These are phyloP conservation scores for Malus hybrid DNA, from an alignment of 331 rosid species.

Conservation along the genomic window DNA sequence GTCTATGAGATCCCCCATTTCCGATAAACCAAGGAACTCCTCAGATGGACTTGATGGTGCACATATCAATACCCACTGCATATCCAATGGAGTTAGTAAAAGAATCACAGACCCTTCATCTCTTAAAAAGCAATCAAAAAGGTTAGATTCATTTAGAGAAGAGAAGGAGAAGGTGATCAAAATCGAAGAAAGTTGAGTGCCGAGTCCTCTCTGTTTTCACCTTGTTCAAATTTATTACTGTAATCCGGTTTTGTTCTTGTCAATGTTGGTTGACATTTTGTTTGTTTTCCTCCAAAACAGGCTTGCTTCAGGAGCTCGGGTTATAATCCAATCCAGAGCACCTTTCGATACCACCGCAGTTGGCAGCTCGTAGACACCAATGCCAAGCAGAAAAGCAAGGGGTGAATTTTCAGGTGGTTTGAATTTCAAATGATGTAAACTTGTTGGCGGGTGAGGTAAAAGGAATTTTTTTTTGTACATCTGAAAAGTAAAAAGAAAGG, in stretches of 20 bases:
- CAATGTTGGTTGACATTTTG: constrained; percentile 26
- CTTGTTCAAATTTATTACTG: constrained; percentile 1
- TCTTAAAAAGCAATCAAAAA: constrained; percentile 40
- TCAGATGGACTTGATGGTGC: constrained; percentile 42
- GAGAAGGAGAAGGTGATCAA: constrained; percentile 63
- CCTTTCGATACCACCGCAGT: constrained; percentile 25
- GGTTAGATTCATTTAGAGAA: constrained; percentile 63
- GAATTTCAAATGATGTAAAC: constrained; percentile 37
- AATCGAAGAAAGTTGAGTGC: constrained; percentile 94
- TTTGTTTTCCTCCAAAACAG: constrained; percentile 41
- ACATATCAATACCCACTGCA: constrained; percentile 25
- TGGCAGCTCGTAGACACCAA: constrained; percentile 34
- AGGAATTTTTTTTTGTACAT: constrained; percentile 13
- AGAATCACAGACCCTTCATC: constrained; percentile 56
- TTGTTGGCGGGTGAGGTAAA: constrained; percentile 23
- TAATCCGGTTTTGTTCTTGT: background rate
- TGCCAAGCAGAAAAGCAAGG: background rate
- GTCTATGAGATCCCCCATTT: constrained; percentile 70
- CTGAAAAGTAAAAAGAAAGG: constrained; percentile 23
- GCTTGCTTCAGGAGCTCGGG: constrained; percentile 99
- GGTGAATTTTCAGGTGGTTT: constrained; percentile 26
- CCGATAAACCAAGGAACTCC: constrained; percentile 69
- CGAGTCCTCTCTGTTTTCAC: constrained; percentile 19
- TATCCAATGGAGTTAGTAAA: constrained; percentile 54
- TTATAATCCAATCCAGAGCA: constrained; percentile 68